Percentiles rank a stretch among this genome's conserved stretches.
Evolutionary conservation across 441 rosid genomes (phyloP).

Genomic region (Erodium texanum): DNA sequence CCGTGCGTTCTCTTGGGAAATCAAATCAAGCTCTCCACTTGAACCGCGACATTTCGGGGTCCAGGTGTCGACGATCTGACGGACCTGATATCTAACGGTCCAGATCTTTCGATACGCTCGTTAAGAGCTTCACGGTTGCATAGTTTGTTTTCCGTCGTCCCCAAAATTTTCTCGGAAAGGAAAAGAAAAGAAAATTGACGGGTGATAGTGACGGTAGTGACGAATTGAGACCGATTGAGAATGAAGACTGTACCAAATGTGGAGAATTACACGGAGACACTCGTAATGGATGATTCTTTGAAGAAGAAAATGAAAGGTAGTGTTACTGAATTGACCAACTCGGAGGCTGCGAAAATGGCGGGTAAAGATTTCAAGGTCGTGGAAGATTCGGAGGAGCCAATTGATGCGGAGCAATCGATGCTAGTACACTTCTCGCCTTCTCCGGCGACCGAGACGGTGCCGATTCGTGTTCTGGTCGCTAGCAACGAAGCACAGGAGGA

Average conservation of each 20-base stretch:
- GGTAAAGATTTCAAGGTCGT: constrained; percentile 3
- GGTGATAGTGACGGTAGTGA: neutral
- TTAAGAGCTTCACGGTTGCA: neutral
- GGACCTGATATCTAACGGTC: constrained; percentile 6
- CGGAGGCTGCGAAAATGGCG: constrained; percentile 5
- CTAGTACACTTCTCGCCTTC: neutral
- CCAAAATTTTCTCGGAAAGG: neutral
- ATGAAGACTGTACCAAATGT: neutral
- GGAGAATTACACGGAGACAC: neutral
- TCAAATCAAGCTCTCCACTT: neutral
- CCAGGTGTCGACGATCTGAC: constrained; percentile 2
- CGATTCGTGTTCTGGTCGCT: neutral
- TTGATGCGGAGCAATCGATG: neutral
- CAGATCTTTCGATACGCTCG: neutral
- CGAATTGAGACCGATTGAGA: neutral
- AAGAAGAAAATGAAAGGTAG: constrained; percentile 8
- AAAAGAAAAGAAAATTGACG: neutral
- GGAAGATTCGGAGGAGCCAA: neutral
- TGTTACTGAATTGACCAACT: neutral
- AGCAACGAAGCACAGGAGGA: neutral
- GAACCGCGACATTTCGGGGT: neutral
- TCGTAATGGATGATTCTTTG: neutral
- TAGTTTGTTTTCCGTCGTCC: neutral
- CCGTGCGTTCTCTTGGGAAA: neutral
- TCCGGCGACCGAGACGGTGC: neutral